These are phyloP conservation scores for Globisporangium cederbergense DNA, from an alignment of 352 stramenopile genomes.

Conservation along the genomic window DNA sequence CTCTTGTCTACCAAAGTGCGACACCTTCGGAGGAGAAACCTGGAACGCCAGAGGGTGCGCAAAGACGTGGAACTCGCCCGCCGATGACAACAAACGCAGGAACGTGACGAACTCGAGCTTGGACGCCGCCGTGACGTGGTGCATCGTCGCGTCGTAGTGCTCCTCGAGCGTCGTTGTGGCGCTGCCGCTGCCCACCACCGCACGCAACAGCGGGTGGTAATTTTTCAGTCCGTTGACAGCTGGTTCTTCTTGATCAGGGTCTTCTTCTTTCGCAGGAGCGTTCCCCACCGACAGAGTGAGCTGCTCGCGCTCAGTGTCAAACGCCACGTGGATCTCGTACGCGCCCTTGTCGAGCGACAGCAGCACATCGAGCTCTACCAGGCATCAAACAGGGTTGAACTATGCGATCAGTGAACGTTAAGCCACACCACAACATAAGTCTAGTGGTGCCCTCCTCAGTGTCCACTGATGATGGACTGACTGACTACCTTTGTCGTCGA, in stretches of 20 bases:
- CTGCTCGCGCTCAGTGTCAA: conserved; percentile 1
- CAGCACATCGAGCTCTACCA: conserved; percentile 19
- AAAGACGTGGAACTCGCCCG: conserved; percentile 8
- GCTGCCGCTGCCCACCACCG: conserved; percentile 7
- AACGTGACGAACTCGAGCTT: conserved; percentile 26
- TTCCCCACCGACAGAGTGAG: neutral
- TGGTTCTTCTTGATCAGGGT: neutral
- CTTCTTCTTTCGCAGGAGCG: neutral
- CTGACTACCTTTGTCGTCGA: conserved; percentile 4
- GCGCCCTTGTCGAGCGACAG: conserved; percentile 18
- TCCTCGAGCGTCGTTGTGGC: conserved; percentile 1
- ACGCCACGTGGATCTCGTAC: conserved; percentile 21
- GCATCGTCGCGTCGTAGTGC: conserved; percentile 10
- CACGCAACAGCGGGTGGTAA: conserved; percentile 14
- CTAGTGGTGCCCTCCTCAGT: neutral
- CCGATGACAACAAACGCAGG: conserved; percentile 18
- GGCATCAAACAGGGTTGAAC: neutral
- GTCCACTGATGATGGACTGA: neutral
- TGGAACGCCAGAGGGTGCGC: conserved; percentile 8
- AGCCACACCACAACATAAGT: neutral
- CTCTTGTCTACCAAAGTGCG: neutral
- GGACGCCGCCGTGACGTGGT: conserved; percentile 4
- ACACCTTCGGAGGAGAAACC: neutral
- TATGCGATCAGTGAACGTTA: neutral
- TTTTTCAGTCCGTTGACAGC: neutral